Evolutionary conservation across 352 stramenopile genomes (phyloP).

Genomic region (Globisporangium okanoganense): DNA sequence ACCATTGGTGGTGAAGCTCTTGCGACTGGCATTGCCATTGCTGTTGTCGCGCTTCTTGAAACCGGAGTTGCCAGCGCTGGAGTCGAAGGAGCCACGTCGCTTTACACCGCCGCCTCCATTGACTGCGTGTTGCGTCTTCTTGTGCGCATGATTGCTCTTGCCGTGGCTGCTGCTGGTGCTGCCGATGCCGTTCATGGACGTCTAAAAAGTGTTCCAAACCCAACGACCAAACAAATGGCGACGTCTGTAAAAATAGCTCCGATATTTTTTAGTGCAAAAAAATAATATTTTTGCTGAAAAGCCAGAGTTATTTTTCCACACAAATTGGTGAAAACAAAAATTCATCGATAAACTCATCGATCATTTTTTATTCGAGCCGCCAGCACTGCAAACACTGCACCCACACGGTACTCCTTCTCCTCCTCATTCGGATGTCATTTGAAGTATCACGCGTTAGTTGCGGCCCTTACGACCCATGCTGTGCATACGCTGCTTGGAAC

Average conservation of each 20-base stretch:
- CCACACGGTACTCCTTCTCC: not conserved
- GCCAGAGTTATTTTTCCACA: too few relatives aligned
- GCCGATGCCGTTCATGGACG: conserved; percentile 12
- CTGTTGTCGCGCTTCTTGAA: conserved; percentile 24
- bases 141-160: not conserved
- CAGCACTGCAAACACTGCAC: not conserved
- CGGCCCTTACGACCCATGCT: conserved; percentile 54
- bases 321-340: not conserved
- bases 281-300: not conserved
- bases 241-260: not conserved
- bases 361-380: not conserved
- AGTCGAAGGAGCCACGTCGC: conserved; percentile 9
- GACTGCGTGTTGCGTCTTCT: not conserved
- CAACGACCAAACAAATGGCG: not conserved
- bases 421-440: not conserved
- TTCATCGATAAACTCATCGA: too few relatives aligned
- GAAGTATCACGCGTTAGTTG: conserved; percentile 22
- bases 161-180: conserved; percentile 4
- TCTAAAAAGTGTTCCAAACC: not conserved
- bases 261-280: not conserved
- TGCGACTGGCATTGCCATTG: not conserved
- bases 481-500: conserved; percentile 44
- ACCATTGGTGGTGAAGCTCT: not conserved
- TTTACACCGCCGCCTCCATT: conserved; percentile 1
- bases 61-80: not conserved